Base-by-base conservation (phyloP, 768 basidiomycete species). In the Antrodiella citrinella region DNA sequence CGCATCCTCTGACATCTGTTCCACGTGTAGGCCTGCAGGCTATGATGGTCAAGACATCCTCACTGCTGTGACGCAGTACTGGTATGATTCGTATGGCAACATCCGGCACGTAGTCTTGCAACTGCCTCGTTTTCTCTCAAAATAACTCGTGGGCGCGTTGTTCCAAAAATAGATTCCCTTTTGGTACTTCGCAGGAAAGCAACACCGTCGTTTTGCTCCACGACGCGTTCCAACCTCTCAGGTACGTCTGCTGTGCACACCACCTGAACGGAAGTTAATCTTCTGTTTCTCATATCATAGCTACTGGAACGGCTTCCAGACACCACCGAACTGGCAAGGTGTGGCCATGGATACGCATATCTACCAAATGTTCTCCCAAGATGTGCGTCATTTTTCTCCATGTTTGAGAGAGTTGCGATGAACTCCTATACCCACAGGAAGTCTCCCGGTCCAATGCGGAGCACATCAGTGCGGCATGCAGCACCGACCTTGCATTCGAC, bases 341-440 rank as follows among this genome's bases (percentile, higher is more conserved):
- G 89, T 89, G 18, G 77, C 82, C 20, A 77, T 91, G 69, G 88
- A 89, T 63, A 87, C 83, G 26, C 86, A 89, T 59, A 78, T 84
- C 47, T 89, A 89, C 59, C 84, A 87, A 59, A 75, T 89, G 65
- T 89, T 89, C 68, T 76, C 74, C 19, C 57, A 74, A 30, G 62
- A 68, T 18, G 84, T 84, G 57, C 62, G 78, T 62, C 30, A 11
- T 25, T 11, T 39, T 48, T 11, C 38, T 43, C 45, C n/a, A n/a
- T n/a, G n/a, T n/a, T 12, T 26, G 10, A 20, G 46, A 11, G 11
- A 21, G 13, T 26, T 44, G 25, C 45, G 15, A 15, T 53, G n/a
- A n/a, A n/a, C n/a, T n/a, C n/a, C n/a, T n/a, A n/a, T n/a, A n/a
- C 11, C n/a, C 45, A 20, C 53, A 81, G 76, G 72, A 69, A 0